phyloP scores from a whole-genome alignment of 2,329 filamentous ascomycete species.

The Clarireedia monteithiana region DNA sequence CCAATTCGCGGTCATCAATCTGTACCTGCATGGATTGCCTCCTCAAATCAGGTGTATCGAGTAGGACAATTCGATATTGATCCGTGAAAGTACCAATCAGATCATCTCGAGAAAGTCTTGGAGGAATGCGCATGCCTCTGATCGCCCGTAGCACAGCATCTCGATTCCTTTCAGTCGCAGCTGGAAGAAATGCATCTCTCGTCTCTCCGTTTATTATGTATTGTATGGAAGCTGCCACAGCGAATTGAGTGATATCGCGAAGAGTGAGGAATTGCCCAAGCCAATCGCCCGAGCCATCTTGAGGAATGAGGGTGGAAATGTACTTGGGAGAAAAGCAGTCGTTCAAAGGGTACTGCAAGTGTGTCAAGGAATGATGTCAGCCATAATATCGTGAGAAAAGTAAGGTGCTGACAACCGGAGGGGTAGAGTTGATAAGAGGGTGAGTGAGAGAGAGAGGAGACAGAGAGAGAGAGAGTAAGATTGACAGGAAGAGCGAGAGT shows the following conservation, averaged over 20 bases:
- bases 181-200: constrained; percentile 29
- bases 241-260: constrained; percentile 33
- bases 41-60: constrained; percentile 30
- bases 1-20: constrained; percentile 30
- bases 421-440: background rate
- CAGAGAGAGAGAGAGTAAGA: too few relatives aligned
- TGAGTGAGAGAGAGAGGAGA: too few relatives aligned
- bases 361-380: background rate
- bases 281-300: constrained; percentile 29
- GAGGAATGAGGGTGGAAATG: constrained; percentile 30
- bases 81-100: constrained; percentile 31
- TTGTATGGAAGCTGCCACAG: constrained; percentile 34
- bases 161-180: constrained; percentile 30
- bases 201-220: constrained; percentile 31
- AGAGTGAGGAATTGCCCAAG: constrained; percentile 33
- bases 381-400: background rate
- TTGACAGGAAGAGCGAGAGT: too few relatives aligned
- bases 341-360: constrained; percentile 31
- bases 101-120: constrained; percentile 30
- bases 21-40: constrained; percentile 21
- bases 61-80: constrained; percentile 32
- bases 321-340: constrained; percentile 31
- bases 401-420: background rate
- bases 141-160: constrained; percentile 33
- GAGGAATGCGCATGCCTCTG: constrained; percentile 31